phyloP scores from a whole-genome alignment of 495 filamentous ascomycete species.

The Venustampulla echinocandica region DNA sequence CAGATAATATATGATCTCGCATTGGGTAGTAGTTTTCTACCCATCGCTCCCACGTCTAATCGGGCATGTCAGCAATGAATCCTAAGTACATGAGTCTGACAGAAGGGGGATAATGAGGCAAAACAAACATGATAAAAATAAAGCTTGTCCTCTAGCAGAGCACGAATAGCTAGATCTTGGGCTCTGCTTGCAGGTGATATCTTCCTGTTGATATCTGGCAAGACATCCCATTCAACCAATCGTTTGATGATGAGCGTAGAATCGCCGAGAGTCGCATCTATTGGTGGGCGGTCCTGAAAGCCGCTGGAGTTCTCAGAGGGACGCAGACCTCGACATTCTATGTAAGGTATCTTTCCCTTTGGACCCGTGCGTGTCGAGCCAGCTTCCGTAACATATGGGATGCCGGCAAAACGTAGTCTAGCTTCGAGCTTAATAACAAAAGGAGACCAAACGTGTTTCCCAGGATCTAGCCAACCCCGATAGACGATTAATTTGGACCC shows the following conservation, averaged over 20 bases:
- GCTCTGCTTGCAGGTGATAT: constrained; percentile 32
- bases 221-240: constrained; percentile 31
- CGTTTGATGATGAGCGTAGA: constrained; percentile 44
- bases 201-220: constrained; percentile 39
- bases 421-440: constrained; percentile 59
- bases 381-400: constrained; percentile 36
- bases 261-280: constrained; percentile 29
- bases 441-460: constrained; percentile 47
- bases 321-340: too few relatives aligned
- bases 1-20: constrained; percentile 41
- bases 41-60: constrained; percentile 43
- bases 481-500: background rate
- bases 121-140: constrained; percentile 43
- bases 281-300: too few relatives aligned
- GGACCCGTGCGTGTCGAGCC: constrained; percentile 40
- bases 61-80: background rate
- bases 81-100: background rate
- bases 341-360: constrained; percentile 53
- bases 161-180: constrained; percentile 41
- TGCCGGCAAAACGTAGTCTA: constrained; percentile 45
- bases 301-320: too few relatives aligned
- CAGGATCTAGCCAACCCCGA: background rate
- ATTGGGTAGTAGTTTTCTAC: constrained; percentile 52
- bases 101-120: background rate
- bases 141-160: constrained; percentile 53